A percentile compares a stretch with the other conserved stretches of the same genome.
Evolutionary conservation across 1,284 basidiomycete species (phyloP).

Genomic region (Sphaerobolus stellatus): DNA sequence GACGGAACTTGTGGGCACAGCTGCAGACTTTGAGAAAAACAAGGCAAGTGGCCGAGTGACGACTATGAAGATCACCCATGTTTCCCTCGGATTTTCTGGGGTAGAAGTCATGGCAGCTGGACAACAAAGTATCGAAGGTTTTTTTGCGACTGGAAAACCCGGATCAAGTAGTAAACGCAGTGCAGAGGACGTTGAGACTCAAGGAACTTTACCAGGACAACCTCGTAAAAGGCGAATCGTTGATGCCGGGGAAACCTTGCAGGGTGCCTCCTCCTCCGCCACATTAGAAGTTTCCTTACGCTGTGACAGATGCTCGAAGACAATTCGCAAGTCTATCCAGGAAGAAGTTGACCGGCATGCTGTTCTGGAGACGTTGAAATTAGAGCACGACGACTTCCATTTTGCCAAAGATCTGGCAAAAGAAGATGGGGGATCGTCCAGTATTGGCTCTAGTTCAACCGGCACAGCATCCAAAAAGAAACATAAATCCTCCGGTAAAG

Average conservation of each 20-base stretch:
- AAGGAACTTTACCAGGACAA: constrained; percentile 25
- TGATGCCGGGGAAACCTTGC: constrained; percentile 23
- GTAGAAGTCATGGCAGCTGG: constrained; percentile 79
- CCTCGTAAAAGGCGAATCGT: constrained; percentile 19
- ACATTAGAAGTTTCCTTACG: constrained; percentile 17
- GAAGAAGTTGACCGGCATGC: constrained; percentile 30
- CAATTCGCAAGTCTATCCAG: constrained; percentile 11
- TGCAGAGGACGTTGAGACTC: constrained; percentile 50
- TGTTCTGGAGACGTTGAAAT: constrained; percentile 48
- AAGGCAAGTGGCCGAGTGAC: constrained; percentile 16
- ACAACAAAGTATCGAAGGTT: constrained; percentile 85
- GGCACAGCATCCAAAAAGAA: no score
- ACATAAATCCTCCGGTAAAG: no score
- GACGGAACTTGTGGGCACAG: constrained; percentile 74
- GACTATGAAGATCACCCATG: constrained; percentile 67
- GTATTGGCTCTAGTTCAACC: no score
- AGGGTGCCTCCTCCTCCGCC: constrained; percentile 1
- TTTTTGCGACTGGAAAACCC: constrained; percentile 49
- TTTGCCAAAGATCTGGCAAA: constrained; percentile 72
- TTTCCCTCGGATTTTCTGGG: constrained; percentile 81
- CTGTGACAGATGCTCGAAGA: constrained; percentile 19
- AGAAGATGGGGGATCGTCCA: constrained; percentile 24
- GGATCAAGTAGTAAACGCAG: constrained; percentile 38
- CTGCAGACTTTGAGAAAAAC: constrained; percentile 29
- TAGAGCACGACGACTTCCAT: constrained; percentile 87